Conservation (phyloP, 257 asterid genomes). For the Nicotiana obtusifolia region DNA sequence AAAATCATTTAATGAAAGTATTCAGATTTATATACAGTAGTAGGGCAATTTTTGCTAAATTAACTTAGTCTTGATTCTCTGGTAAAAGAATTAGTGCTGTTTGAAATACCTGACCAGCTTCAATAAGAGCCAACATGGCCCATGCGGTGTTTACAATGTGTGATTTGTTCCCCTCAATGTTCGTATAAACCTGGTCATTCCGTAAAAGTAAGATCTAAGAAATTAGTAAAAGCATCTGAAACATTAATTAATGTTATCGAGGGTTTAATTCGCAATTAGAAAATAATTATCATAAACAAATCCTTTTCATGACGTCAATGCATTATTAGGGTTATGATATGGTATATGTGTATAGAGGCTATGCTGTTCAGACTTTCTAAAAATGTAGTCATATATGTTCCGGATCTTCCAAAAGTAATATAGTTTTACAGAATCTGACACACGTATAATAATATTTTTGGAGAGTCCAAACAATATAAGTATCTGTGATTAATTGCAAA, state of each 20-base stretch:
- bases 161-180: constrained; percentile 37
- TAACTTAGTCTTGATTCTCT: neutral
- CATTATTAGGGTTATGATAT: neutral
- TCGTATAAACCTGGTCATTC: constrained; percentile 47
- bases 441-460: no score
- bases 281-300: neutral
- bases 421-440: no score
- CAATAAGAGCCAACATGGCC: constrained; percentile 68
- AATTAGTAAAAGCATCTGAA: neutral
- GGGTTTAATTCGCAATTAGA: neutral
- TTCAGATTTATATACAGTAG: neutral
- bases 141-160: constrained; percentile 64
- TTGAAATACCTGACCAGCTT: constrained; percentile 61
- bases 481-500: no score
- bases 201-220: neutral
- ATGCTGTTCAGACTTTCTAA: no score
- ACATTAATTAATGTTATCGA: neutral
- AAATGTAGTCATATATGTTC: no score
- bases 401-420: no score
- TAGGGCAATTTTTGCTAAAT: neutral
- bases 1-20: neutral
- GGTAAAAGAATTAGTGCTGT: neutral
- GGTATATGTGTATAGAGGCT: neutral
- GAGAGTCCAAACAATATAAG: no score
- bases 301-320: neutral